Evolutionary conservation across 805 yeast species (phyloP), one percentile per base, ranked within the genome.

Genomic region (Ogataea chonburiensis): DNA sequence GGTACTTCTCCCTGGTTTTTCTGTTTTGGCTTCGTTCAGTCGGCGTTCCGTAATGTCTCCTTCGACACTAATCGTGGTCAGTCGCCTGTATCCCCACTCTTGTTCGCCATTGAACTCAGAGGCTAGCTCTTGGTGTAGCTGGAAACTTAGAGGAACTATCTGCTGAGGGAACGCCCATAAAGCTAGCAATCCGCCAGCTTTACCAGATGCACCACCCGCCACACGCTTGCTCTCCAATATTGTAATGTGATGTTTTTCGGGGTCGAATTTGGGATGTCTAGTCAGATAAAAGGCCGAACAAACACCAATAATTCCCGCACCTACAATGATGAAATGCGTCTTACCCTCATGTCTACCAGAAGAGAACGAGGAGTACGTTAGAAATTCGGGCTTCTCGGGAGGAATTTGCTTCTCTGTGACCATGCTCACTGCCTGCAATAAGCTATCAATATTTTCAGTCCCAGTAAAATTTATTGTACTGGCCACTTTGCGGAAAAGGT

Each of bases 131-230:
- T 82, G 86, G 64, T 91, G 98, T 44, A 91, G 69, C 46, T 76
- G 74, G 64, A 88, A 93, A 31, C 94, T 81, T 37, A 91, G 67
- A 0, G 95, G 93, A 6, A 88, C 98, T 33, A 91, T 77, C 59
- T 86, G 96, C 50, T 83, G 88, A 0, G 98, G 98, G 61, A 93
- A 93, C 0, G 98, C 98, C 95, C 97, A 89, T 15, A 85, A 72
- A 1, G 98, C 97, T 33, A 91, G 64, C 32, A 91, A 68, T 0
- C 98, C 98, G 28, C 98, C 98, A 5, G 98, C 98, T 53, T 91
- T 93, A 37, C 98, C 98, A 26, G 87, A 77, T 13, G 98, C 98
- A 31, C 96, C 98, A 34, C 96, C 95, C 0, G 98, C 98, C 5
- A 94, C 95, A 52, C 95, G 70, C 45, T 86, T 86, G 34, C 91